Evolutionary conservation across 1,139 yeast species (phyloP).

Genomic region (Groenewaldozyma auringiensis): DNA sequence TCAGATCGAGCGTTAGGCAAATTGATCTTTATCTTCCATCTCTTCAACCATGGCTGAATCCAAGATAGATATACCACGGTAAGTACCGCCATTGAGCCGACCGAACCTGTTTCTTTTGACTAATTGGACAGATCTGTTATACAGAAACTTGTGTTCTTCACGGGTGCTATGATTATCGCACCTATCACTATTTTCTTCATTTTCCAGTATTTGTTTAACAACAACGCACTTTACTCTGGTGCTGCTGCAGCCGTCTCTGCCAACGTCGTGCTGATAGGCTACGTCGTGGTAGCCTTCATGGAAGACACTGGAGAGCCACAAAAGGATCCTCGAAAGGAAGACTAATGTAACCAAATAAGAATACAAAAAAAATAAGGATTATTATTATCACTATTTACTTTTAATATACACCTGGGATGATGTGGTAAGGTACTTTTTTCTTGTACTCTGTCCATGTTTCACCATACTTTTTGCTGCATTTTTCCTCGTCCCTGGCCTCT

Average conservation of each 20-base stretch:
- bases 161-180: conserved; percentile 77
- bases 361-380: conserved; percentile 8
- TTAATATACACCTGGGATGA: conserved; percentile 77
- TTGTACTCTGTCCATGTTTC: conserved; percentile 80
- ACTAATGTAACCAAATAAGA: background rate
- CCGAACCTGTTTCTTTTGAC: conserved; percentile 6
- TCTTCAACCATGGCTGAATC: conserved; percentile 1
- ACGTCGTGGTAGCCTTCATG: conserved; percentile 76
- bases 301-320: conserved; percentile 48
- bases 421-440: conserved; percentile 73
- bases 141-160: conserved; percentile 72
- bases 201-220: conserved; percentile 39
- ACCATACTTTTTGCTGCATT: conserved; percentile 82
- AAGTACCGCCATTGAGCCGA: conserved; percentile 8
- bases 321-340: conserved; percentile 6
- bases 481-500: conserved; percentile 84
- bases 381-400: background rate
- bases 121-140: conserved; percentile 45
- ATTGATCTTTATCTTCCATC: background rate
- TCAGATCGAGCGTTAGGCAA: too few species aligned
- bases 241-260: conserved; percentile 86
- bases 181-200: conserved; percentile 72
- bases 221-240: conserved; percentile 70
- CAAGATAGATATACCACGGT: conserved; percentile 15
- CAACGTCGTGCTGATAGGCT: conserved; percentile 77